Conservation (phyloP, 1,284 basidiomycete species). For the Cystobasidium slooffiae region DNA sequence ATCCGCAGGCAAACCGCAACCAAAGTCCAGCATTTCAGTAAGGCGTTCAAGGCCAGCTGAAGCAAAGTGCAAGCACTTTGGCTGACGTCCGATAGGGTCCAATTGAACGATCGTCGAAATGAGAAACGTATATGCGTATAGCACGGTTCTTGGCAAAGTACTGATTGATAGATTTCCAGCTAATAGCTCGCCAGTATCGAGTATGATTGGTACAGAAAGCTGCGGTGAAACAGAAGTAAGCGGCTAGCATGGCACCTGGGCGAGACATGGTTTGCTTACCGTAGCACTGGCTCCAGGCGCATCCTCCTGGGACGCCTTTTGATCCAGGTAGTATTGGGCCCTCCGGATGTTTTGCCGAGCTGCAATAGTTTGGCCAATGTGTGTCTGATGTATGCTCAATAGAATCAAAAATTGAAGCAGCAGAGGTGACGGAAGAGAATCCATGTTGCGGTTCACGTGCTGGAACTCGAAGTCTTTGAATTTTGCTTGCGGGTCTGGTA, state of each 20-base stretch:
- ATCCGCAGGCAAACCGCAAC: not conserved
- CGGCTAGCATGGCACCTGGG: not conserved
- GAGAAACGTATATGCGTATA: conserved; percentile 44
- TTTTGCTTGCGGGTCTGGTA: not conserved
- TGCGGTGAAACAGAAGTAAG: not conserved
- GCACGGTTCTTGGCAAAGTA: conserved; percentile 10
- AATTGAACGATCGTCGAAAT: conserved; percentile 39
- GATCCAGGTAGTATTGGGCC: conserved; percentile 35
- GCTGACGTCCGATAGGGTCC: conserved; percentile 37
- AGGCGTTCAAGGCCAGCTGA: conserved; percentile 26
- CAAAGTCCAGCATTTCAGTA: conserved; percentile 6
- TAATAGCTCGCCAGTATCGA: not conserved
- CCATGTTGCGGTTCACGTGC: conserved; percentile 12
- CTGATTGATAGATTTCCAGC: conserved; percentile 1
- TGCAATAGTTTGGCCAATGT: conserved; percentile 17
- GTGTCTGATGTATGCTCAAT: conserved; percentile 25
- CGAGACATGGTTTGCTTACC: not conserved
- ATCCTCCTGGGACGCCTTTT: not conserved
- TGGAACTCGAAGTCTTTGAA: not conserved
- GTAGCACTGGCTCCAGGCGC: not conserved
- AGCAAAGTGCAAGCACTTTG: conserved; percentile 35
- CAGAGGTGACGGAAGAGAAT: conserved; percentile 8
- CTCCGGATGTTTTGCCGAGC: conserved; percentile 20
- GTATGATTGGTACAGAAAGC: not conserved
- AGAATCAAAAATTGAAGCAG: conserved; percentile 36